Evolutionary conservation across 73 alveolate genomes (phyloP), one percentile per base, ranked within the genome.

Genomic region (Halteria grandinella): DNA sequence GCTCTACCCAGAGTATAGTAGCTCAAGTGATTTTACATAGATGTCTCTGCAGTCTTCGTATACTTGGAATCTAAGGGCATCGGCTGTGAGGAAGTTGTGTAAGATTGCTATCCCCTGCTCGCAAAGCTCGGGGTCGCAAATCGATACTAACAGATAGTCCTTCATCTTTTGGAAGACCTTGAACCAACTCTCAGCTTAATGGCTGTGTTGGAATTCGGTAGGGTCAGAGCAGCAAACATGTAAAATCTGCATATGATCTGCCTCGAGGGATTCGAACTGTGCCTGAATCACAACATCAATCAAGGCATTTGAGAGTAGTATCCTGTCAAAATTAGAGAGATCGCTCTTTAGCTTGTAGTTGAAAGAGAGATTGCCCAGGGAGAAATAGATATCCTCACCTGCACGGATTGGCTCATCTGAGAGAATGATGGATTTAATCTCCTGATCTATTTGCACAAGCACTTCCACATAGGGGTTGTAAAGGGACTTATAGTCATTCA

Each of bases 131-230:
- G 69, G 51, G 23, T 86, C 90, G 53, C 88, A 79, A 34, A 86
- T 80, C 6, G 75, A 79, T 2, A 86, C 89, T 44, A 84, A 69
- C 24, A 86, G 60, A 79, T 80, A 79, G 39, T 87, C 88, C 49
- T 64, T 70, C 50, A 80, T 33, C 55, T 73, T 73, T 20, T 57
- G 23, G 52, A 51, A 81, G 29, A 62, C 71, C 36, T 50, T 75
- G 37, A 73, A 11, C 91, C 95, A 87, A 24, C 29, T 32, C 47
- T 79, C 91, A 32, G 17, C 36, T 32, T 57, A 53, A 45, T 87
- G 55, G 50, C 44, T 15, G 51, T 43, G 57, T 4, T 39, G 10
- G 54, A 80, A n/a, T 18, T 49, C 85, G 5, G 79, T 7, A 8
- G 75, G 15, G 53, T 57, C 60, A 23, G 47, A 40, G 12, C 45